phyloP scores from a whole-genome alignment of 352 stramenopile species.

The Pythium scleroteichum region DNA sequence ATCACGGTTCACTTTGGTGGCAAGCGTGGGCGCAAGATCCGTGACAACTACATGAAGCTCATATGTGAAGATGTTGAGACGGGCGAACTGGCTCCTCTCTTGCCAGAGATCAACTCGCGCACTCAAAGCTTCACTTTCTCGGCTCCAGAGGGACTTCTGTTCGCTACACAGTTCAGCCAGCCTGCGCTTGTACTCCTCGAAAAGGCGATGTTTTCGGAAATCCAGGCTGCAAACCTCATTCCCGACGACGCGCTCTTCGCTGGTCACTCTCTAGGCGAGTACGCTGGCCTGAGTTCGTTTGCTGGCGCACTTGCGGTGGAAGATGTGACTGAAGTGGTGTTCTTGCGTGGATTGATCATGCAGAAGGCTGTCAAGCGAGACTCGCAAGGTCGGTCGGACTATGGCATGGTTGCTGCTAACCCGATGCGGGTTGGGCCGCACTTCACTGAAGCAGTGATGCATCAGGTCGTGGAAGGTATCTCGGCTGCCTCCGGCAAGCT shows the following conservation, averaged over 20 bases:
- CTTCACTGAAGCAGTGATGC: slow-evolving; percentile 71
- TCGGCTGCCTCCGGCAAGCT: slow-evolving; percentile 61
- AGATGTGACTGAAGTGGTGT: slow-evolving; percentile 81
- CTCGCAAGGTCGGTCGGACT: slow-evolving; percentile 68
- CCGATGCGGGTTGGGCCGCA: slow-evolving; percentile 68
- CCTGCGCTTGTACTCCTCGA: slow-evolving; percentile 80
- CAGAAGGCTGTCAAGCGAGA: slow-evolving; percentile 43
- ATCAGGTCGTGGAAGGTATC: slow-evolving; percentile 73
- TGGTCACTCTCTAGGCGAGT: slow-evolving; percentile 89
- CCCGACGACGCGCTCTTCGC: slow-evolving; percentile 76
- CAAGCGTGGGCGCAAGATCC: slow-evolving; percentile 73
- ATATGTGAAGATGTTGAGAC: slow-evolving; percentile 60
- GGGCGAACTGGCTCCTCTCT: slow-evolving; percentile 52
- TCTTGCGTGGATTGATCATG: slow-evolving; percentile 66
- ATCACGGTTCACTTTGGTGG: slow-evolving; percentile 89
- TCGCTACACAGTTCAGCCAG: slow-evolving; percentile 87
- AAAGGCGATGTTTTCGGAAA: slow-evolving; percentile 86
- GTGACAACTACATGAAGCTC: slow-evolving; percentile 86
- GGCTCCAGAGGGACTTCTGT: slow-evolving; percentile 69
- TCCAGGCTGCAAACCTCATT: slow-evolving; percentile 68
- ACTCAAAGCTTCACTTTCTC: slow-evolving; percentile 88
- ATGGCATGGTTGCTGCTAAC: slow-evolving; percentile 87
- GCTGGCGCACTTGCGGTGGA: slow-evolving; percentile 68
- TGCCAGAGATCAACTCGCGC: slow-evolving; percentile 79
- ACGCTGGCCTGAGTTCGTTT: slow-evolving; percentile 80